These are phyloP conservation scores for Dothidotthia symphoricarpi DNA, from an alignment of 2,329 filamentous ascomycete genomes.

Conservation along the genomic window DNA sequence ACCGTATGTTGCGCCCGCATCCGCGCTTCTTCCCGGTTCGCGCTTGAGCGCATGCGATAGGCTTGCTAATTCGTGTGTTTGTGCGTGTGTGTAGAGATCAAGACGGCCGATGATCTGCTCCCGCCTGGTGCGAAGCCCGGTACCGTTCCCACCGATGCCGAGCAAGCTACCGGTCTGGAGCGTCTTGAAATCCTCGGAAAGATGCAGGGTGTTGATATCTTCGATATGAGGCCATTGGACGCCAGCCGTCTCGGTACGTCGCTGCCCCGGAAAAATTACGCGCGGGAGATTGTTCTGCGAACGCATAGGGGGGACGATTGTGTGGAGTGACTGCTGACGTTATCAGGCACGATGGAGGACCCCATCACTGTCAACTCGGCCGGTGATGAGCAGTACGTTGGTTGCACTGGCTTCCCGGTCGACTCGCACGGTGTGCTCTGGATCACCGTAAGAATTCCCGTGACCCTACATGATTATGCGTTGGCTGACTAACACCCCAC, in stretches of 20 bases:
- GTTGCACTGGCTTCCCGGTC: constrained; percentile 90
- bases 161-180: constrained; percentile 96
- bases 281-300: background rate
- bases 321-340: constrained; percentile 16
- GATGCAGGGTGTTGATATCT: constrained; percentile 97
- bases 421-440: constrained; percentile 90
- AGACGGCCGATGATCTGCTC: constrained; percentile 75
- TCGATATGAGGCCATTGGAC: constrained; percentile 97
- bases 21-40: constrained; percentile 6
- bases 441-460: constrained; percentile 69
- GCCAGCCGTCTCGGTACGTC: constrained; percentile 76
- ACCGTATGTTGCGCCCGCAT: constrained; percentile 39
- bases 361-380: constrained; percentile 85
- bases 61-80: constrained; percentile 25
- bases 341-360: constrained; percentile 76
- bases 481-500: constrained; percentile 4
- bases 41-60: constrained; percentile 2
- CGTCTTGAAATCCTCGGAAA: constrained; percentile 98
- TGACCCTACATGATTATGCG: background rate
- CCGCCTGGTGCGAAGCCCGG: constrained; percentile 78
- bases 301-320: background rate
- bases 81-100: constrained; percentile 66
- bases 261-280: background rate
- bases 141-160: constrained; percentile 86
- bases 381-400: constrained; percentile 93